Evolutionary conservation across 306 rosid genomes (phyloP).

Genomic region (Pueraria montana): DNA sequence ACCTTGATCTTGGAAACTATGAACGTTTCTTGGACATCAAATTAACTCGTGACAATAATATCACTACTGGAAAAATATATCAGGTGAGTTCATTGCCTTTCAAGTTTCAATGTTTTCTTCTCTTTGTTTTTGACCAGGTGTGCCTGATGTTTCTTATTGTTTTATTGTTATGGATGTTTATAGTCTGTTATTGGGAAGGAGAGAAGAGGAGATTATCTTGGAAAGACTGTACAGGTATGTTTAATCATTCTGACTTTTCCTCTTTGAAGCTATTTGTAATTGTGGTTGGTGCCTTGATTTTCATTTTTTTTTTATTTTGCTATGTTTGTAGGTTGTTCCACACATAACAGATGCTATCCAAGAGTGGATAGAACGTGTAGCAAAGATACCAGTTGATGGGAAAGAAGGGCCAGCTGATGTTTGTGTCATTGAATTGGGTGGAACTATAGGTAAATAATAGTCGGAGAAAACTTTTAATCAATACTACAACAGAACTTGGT

Average conservation of each 20-base stretch:
- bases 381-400: slow-evolving; percentile 84
- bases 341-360: slow-evolving; percentile 91
- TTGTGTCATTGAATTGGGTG: slow-evolving; percentile 93
- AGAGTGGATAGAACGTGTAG: slow-evolving; percentile 94
- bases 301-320: slow-evolving; percentile 24
- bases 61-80: slow-evolving; percentile 90
- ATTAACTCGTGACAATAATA: slow-evolving; percentile 85
- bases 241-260: slow-evolving; percentile 14
- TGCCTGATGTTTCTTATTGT: slow-evolving; percentile 18
- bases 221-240: slow-evolving; percentile 87
- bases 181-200: slow-evolving; percentile 87
- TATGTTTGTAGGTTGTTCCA: slow-evolving; percentile 76
- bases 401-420: slow-evolving; percentile 90
- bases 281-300: slow-evolving; percentile 39
- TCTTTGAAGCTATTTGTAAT: slow-evolving; percentile 20
- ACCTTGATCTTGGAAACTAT: slow-evolving; percentile 94
- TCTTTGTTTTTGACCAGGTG: slow-evolving; percentile 7
- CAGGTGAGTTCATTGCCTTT: slow-evolving; percentile 62
- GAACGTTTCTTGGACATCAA: slow-evolving; percentile 85
- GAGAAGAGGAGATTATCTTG: slow-evolving; percentile 90
- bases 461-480: background rate
- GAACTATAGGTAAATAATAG: slow-evolving; percentile 76
- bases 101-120: slow-evolving; percentile 14
- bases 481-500: background rate
- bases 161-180: slow-evolving; percentile 36